phyloP scores from a whole-genome alignment of 306 rosid species.

The Casuarina glauca region DNA sequence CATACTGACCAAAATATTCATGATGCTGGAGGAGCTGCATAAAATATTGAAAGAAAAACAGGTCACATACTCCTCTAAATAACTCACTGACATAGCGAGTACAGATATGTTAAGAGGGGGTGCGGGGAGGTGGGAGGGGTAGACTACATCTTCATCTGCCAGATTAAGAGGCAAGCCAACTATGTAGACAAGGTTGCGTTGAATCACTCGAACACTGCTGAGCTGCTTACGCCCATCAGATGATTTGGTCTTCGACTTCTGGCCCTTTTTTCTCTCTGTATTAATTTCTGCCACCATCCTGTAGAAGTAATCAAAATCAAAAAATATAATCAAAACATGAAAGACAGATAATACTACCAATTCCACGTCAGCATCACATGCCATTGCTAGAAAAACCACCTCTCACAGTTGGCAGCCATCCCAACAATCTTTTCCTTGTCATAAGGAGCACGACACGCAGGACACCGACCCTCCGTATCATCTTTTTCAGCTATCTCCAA shows the following conservation, averaged over 20 bases:
- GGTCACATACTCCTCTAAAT: background rate
- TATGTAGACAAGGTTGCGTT: slow-evolving; percentile 96
- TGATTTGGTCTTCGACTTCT: slow-evolving; percentile 73
- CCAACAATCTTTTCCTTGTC: slow-evolving; percentile 97
- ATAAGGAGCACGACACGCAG: slow-evolving; percentile 91
- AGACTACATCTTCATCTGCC: slow-evolving; percentile 90
- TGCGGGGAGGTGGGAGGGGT: background rate
- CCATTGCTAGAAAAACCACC: slow-evolving; percentile 45
- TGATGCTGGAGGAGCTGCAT: slow-evolving; percentile 81
- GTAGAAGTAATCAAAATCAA: background rate
- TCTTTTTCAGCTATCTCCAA: slow-evolving; percentile 99
- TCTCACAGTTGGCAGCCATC: slow-evolving; percentile 85
- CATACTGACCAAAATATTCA: slow-evolving; percentile 98
- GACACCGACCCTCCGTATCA: slow-evolving; percentile 92
- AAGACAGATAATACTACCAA: background rate
- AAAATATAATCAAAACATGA: background rate
- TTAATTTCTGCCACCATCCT: slow-evolving; percentile 73
- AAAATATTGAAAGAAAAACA: slow-evolving; percentile 18
- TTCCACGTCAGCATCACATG: slow-evolving; percentile 18
- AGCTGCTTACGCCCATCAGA: slow-evolving; percentile 97
- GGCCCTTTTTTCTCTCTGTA: slow-evolving; percentile 81
- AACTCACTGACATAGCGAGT: background rate
- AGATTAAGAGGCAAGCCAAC: slow-evolving; percentile 75
- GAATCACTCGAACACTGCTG: slow-evolving; percentile 94
- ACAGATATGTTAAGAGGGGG: background rate